Conservation (phyloP, 2,329 filamentous ascomycete genomes). For the Trichoderma sp. region DNA sequence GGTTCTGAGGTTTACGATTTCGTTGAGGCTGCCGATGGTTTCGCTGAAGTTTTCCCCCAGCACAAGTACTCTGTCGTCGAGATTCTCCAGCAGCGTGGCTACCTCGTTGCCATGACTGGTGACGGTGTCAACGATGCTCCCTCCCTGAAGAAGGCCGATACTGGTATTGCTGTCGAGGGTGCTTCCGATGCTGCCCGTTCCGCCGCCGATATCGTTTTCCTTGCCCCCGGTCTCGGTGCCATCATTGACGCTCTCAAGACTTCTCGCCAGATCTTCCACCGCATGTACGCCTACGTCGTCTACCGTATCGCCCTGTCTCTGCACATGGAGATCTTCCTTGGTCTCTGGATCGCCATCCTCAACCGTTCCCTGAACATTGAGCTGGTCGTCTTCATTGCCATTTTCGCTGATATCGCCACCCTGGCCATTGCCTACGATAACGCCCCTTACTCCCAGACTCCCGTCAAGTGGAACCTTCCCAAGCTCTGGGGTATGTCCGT, state of each 20-base stretch:
- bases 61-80: conserved; percentile 96
- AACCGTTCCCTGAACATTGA: conserved; percentile 84
- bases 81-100: conserved; percentile 89
- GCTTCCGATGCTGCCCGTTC: conserved; percentile 88
- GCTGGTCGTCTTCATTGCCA: conserved; percentile 90
- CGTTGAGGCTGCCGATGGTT: conserved; percentile 92
- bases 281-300: conserved; percentile 95
- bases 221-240: conserved; percentile 85
- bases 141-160: conserved; percentile 93
- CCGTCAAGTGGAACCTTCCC: conserved; percentile 93
- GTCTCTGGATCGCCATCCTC: conserved; percentile 86
- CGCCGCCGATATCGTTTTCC: conserved; percentile 90
- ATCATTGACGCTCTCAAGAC: conserved; percentile 94
- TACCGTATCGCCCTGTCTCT: conserved; percentile 93
- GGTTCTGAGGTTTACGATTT: conserved; percentile 94
- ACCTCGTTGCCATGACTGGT: conserved; percentile 94
- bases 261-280: conserved; percentile 92
- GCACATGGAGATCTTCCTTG: conserved; percentile 88
- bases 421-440: conserved; percentile 93
- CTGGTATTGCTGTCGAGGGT: conserved; percentile 92
- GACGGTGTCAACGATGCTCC: conserved; percentile 94
- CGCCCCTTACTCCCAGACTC: conserved; percentile 79
- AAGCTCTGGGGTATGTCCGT: conserved; percentile 94
- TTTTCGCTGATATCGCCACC: conserved; percentile 91
- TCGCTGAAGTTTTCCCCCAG: conserved; percentile 91